Base-by-base conservation (phyloP, 305 asterid species). In the Rubia peregrina region DNA sequence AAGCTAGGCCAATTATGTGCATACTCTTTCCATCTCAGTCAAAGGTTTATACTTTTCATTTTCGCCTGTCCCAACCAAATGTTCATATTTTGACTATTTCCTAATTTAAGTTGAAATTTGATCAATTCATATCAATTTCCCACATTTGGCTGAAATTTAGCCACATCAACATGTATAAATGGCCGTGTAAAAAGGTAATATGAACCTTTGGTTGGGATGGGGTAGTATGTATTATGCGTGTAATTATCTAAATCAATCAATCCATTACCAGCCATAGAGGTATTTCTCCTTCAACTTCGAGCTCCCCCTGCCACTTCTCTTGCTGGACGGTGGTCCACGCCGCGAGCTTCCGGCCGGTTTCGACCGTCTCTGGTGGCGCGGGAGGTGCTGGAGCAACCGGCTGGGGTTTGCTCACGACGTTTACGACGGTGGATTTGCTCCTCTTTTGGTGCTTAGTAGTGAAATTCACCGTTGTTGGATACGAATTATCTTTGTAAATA, bases 301-400 rank as follows among this genome's bases (percentile, higher is more conserved):
- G 97, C 78, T 89, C 90, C 43, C 98, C 98, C 78, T 88, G 82
- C 96, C 98, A 94, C 61, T 84, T 73, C 74, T 94, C 97, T 36
- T 87, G 98, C 74, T 74, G 83, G 8, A 94, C 77, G 59, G 96
- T 94, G 16, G 80, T 85, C 98, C 98, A 94, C 13, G 97, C 97
- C 1, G 81, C 91, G 6, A 85, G 92, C 59, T 88, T 87, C 49
- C 49, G 3, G 43, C 80, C 75, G 33, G 53, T 71, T 22, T 53
- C 40, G 57, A 16, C 82, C 41, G 46, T 30, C 9, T 6, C 55
- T 67, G 69, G 76, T 68, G 80, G 59, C 48, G 12, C 33, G 6
- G 68, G 69, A 5, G 57, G 57, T 51, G 74, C 46, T n/a, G 75
- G 74, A 5, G 84, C 55, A 67, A 70, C 67, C 10, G 66, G 69